Evolutionary conservation across 2,329 filamentous ascomycete genomes (phyloP).

Genomic region (Fusarium siculi): DNA sequence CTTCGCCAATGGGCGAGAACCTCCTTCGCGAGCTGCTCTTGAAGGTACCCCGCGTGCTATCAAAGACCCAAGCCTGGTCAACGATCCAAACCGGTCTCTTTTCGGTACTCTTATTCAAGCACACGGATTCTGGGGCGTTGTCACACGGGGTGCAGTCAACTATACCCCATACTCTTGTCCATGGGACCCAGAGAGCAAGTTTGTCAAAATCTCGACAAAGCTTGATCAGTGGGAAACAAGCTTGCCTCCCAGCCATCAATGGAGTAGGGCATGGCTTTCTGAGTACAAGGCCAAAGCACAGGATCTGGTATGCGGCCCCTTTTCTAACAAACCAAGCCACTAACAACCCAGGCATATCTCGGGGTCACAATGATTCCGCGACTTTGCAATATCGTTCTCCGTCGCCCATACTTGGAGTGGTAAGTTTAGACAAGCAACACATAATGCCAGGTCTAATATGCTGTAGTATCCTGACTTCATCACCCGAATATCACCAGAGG

Average conservation of each 20-base stretch:
- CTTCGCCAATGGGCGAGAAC: conserved; percentile 60
- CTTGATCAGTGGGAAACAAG: conserved; percentile 60
- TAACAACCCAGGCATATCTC: conserved; percentile 60
- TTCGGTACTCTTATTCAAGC: conserved; percentile 67
- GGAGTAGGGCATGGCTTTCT: conserved; percentile 55
- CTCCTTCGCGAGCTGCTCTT: conserved; percentile 62
- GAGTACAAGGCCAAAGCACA: conserved; percentile 59
- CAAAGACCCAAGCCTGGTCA: conserved; percentile 56
- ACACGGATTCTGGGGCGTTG: conserved; percentile 64
- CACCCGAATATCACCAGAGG: conserved; percentile 51
- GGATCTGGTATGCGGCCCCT: conserved; percentile 56
- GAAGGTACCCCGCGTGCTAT: conserved; percentile 63
- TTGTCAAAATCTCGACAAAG: conserved; percentile 55
- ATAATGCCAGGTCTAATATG: not conserved
- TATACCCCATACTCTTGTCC: conserved; percentile 57
- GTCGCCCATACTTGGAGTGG: conserved; percentile 65
- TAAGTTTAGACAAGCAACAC: conserved; percentile 43
- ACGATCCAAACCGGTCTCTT: conserved; percentile 59
- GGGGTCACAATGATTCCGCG: conserved; percentile 65
- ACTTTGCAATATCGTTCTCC: conserved; percentile 66
- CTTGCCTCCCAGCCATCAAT: conserved; percentile 60
- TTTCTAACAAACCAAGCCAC: not conserved
- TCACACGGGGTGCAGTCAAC: conserved; percentile 60
- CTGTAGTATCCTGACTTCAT: conserved; percentile 57
- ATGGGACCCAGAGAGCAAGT: conserved; percentile 61